Evolutionary conservation across 129 eudicot genomes (phyloP), one percentile per base, ranked within the genome.

Genomic region (Solidago caesia): DNA sequence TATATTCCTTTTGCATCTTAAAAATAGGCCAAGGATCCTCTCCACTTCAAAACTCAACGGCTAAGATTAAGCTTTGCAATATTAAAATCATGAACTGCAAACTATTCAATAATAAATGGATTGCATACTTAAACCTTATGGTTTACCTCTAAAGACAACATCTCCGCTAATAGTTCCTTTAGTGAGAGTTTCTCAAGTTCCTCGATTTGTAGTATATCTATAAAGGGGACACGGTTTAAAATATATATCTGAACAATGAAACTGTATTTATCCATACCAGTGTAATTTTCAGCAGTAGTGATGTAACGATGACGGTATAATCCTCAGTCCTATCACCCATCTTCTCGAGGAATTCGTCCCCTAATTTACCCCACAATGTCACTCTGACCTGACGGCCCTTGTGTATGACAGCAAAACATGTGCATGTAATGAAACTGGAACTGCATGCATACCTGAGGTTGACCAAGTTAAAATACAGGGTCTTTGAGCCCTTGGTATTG

Each of bases 131-230:
- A 14, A n/a, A 16, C 48, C 59, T 52, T 68, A 29, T 27, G 27
- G 21, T 7, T 13, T 78, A 92, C 97, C 98, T 59, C 97, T 88
- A 21, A 21, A 21, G 21, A 21, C 21, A 21, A 0, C 21, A 75
- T 83, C 88, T 60, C 91, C 97, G n/a, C 55, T 71, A 70, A 93
- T 83, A 33, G 98, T 90, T 86, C 98, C 98, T 86, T 88, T 88
- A 64, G 85, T 78, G 52, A 93, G 96, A 68, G 79, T 78, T 58
- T 81, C 87, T 80, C 85, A 90, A 69, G 91, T 66, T 59, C 98
- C 98, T 77, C 98, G 96, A 77, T 90, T 92, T 15, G 98, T 93
- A 61, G 98, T 93, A 76, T 90, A 93, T 87, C 98, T 93, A 79
- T 64, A 21, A n/a, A 64, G 61, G n/a, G n/a, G n/a, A n/a, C n/a